Percentiles rank a stretch among this genome's conserved stretches.
Evolutionary conservation across 2,329 filamentous ascomycete genomes (phyloP).

Genomic region (Paraconiothyrium brasiliense): DNA sequence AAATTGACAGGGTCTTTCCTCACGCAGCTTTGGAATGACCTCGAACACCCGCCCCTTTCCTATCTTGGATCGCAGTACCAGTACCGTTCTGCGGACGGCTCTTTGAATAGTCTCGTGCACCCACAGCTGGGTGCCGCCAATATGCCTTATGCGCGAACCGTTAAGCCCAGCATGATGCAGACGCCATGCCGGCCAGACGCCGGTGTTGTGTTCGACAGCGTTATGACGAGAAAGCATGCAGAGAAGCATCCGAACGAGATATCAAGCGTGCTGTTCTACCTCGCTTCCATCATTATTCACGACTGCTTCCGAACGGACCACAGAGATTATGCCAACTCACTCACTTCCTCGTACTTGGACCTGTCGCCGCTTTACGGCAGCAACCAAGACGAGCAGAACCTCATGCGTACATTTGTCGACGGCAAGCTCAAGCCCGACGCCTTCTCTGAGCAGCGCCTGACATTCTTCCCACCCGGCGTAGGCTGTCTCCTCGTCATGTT

Average conservation of each 20-base stretch:
- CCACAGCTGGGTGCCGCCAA: slow-evolving; percentile 72
- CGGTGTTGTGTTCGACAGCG: slow-evolving; percentile 71
- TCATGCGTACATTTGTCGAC: slow-evolving; percentile 70
- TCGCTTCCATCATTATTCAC: slow-evolving; percentile 72
- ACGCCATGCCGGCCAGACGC: slow-evolving; percentile 71
- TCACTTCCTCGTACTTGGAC: slow-evolving; percentile 79
- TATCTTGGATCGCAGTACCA: slow-evolving; percentile 57
- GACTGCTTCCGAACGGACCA: slow-evolving; percentile 74
- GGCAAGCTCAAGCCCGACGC: slow-evolving; percentile 77
- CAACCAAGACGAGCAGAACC: slow-evolving; percentile 71
- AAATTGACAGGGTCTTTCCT: slow-evolving; percentile 56
- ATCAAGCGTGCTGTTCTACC: slow-evolving; percentile 78
- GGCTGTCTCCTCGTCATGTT: slow-evolving; percentile 74
- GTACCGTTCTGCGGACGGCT: slow-evolving; percentile 61
- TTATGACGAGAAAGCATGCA: slow-evolving; percentile 71
- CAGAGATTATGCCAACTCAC: slow-evolving; percentile 68
- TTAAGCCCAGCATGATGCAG: slow-evolving; percentile 66
- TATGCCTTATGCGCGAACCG: slow-evolving; percentile 74
- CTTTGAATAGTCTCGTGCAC: slow-evolving; percentile 66
- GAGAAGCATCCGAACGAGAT: slow-evolving; percentile 75
- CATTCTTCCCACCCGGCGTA: slow-evolving; percentile 75
- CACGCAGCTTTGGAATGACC: slow-evolving; percentile 58
- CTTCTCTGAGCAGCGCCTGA: slow-evolving; percentile 71
- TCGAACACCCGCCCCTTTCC: slow-evolving; percentile 58
- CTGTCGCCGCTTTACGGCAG: slow-evolving; percentile 77